These are phyloP conservation scores for Dillenia suffruticosa DNA, from an alignment of 164 flowering plant species.

Conservation along the genomic window DNA sequence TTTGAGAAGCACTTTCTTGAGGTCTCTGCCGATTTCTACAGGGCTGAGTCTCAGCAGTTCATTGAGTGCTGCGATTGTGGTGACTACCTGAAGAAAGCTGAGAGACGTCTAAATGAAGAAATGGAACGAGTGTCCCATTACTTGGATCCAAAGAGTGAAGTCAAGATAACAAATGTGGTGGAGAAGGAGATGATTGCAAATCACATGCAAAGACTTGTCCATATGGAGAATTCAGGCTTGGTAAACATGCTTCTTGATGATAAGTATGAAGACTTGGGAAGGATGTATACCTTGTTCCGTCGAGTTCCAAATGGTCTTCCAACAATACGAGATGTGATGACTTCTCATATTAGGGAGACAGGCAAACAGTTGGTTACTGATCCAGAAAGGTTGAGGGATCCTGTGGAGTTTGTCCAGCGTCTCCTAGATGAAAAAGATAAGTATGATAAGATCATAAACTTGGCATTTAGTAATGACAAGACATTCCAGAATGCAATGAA, in stretches of 20 bases:
- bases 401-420: constrained; percentile 91
- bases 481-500: constrained; percentile 91
- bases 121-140: constrained; percentile 40
- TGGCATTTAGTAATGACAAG: constrained; percentile 75
- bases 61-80: constrained; percentile 89
- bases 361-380: constrained; percentile 90
- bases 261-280: constrained; percentile 77
- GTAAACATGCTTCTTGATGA: constrained; percentile 91
- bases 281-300: constrained; percentile 79
- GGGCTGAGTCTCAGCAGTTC: constrained; percentile 70
- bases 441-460: constrained; percentile 65
- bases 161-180: constrained; percentile 76
- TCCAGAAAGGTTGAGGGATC: constrained; percentile 85
- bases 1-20: constrained; percentile 80
- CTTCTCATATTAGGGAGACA: constrained; percentile 73
- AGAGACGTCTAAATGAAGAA: constrained; percentile 3
- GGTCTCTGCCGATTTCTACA: constrained; percentile 72
- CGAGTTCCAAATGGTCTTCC: constrained; percentile 76
- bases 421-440: constrained; percentile 83
- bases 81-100: constrained; percentile 19
- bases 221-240: constrained; percentile 94
- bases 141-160: constrained; percentile 65
- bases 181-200: constrained; percentile 95
- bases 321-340: constrained; percentile 79
- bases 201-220: constrained; percentile 83